Base-by-base conservation (phyloP, 257 asterid genomes). In the Prunella vulgaris region DNA sequence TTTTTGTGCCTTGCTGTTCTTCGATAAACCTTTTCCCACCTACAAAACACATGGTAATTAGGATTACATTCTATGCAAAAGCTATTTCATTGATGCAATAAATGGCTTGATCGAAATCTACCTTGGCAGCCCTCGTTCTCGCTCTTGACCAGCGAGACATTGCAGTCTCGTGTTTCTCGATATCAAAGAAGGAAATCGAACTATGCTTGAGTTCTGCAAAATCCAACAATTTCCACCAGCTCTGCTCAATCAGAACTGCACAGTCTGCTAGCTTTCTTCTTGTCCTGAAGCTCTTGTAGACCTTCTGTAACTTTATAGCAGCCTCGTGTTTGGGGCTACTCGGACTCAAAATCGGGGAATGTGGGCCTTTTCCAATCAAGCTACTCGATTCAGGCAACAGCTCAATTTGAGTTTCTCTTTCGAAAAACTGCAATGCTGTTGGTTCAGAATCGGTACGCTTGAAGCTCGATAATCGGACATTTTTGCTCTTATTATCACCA, bases 211-310 rank as follows among this genome's bases (percentile, higher is more conserved):
- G 96, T 24, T 90, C 93, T 4, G 94, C 97, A 76, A 90, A 90
- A 79, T 93, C 99, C 54, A 93, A 73, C 17, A 93, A 60, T 74
- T 86, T 93, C 99, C 99, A 93, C 98, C 97, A 93, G 76, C 95
- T 88, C 62, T 88, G 96, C 84, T 93, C 99, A 5, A 90, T 76
- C 10, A 93, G 83, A 61, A 93, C 98, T 0, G 98, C 98, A 74
- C 97, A 90, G 76, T 93, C 99, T 0, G 97, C 97, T 28, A 93
- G 77, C 88, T 93, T 88, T 74, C 99, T 73, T 69, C 99, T 79
- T 7, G 97, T 90, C 68, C 97, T 82, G 44, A 88, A 90, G 71
- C 98, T 93, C 38, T 93, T 93, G 80, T 93, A 90, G 53, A 87
- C 95, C 82, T 90, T 93, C 81, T 93, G 97, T 79, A 93, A 68